Percentiles rank a stretch among this genome's conserved stretches.
Conservation (phyloP, 768 basidiomycete genomes). For the Tulasnella sp. region DNA sequence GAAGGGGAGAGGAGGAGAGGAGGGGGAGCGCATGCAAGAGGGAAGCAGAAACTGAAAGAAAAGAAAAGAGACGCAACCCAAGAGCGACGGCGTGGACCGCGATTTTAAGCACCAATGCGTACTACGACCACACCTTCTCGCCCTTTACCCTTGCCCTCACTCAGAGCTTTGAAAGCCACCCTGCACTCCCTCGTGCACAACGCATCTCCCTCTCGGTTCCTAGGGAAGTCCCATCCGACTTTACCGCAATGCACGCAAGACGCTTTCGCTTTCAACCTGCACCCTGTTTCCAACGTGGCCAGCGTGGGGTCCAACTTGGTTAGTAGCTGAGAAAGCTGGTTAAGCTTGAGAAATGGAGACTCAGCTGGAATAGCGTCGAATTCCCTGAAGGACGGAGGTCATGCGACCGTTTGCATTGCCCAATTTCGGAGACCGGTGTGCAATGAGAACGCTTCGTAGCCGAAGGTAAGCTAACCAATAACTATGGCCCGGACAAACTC, state of each 20-base stretch:
- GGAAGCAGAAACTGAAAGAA: not conserved
- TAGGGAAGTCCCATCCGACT: slow-evolving; percentile 18
- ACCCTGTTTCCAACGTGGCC: slow-evolving; percentile 11
- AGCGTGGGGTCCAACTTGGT: slow-evolving; percentile 13
- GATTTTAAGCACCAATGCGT: not conserved
- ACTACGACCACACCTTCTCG: not conserved
- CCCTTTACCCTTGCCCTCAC: not conserved
- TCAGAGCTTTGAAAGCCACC: slow-evolving; percentile 9
- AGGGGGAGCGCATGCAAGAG: not conserved
- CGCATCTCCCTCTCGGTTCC: not conserved
- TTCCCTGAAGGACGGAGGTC: not conserved
- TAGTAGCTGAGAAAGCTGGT: not conserved
- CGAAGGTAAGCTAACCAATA: no score
- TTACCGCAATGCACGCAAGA: not conserved
- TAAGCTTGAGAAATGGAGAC: not conserved
- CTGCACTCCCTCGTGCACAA: slow-evolving; percentile 15
- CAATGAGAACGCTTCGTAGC: no score
- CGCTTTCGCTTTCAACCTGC: slow-evolving; percentile 2
- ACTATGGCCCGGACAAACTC: no score
- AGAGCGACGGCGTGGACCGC: no score
- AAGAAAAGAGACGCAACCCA: not conserved
- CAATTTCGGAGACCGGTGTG: not conserved
- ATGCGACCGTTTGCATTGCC: not conserved
- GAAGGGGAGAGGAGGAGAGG: not conserved
- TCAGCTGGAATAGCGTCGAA: not conserved